Evolutionary conservation across 2,329 filamentous ascomycete species (phyloP), one percentile per base, ranked within the genome.

Genomic region (Penicillium vulpinum): DNA sequence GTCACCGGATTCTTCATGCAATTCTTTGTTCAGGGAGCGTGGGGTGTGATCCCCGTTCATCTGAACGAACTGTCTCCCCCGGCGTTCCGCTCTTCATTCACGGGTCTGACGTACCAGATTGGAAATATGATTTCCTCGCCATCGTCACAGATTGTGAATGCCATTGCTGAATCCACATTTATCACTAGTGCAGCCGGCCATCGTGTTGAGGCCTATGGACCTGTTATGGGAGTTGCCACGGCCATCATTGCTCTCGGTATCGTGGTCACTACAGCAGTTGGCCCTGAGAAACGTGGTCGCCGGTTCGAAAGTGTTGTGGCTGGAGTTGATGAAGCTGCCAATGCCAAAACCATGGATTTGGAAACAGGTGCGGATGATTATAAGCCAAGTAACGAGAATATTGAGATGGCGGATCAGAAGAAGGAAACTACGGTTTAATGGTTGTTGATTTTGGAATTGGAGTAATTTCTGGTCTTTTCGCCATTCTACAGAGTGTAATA

Each of bases 101-200:
- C 90, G 24, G 89, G 89, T 51, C 88, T 88, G 0, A 80, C 83
- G 3, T 91, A 92, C 75, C 88, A 93, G 74, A 81, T 92, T 2
- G 90, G 90, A 48, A 93, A 92, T 70, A 83, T 71, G 69, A 70
- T 70, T 36, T 70, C 67, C n/a, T 71, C 69, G 5, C 93, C 87
- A 16, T 87, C 85, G 0, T 86, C 89, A 0, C 89, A 92, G 71
- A 92, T 92, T 46, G 87, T 92, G 69, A 91, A 91, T 58, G 88
- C 87, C 13, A 81, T 92, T 49, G 81, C 89, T 1, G 88, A 92
- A 67, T 82, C 77, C 43, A 80, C 80, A 33, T 81, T 81, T 38
- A 78, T 91, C 44, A 84, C 73, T 0, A 78, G 81, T 39, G 68
- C 70, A 6, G 76, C 78, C 10, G 88, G 88, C 3, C 71, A 85